phyloP scores from a whole-genome alignment of 2,329 filamentous ascomycete genomes.

The Helotiales sp. region DNA sequence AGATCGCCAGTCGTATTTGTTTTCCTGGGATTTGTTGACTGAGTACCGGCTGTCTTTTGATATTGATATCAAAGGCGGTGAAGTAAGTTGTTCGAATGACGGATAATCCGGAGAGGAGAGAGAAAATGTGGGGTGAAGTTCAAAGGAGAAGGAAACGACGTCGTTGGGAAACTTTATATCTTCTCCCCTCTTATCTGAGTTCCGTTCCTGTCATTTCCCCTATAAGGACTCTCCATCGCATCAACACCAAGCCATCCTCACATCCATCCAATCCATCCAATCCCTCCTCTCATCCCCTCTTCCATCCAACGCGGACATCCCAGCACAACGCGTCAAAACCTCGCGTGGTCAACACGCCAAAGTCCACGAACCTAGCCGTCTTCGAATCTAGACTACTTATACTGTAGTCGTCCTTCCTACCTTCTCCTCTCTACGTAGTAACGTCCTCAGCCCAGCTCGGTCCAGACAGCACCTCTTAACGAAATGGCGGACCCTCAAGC shows the following conservation, averaged over 20 bases:
- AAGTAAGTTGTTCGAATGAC: background rate
- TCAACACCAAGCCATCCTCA: background rate
- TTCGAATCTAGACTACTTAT: background rate
- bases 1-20: no score
- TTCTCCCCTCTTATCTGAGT: background rate
- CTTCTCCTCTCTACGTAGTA: no score
- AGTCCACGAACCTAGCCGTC: background rate
- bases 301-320: background rate
- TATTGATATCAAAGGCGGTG: conserved; percentile 3
- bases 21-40: no score
- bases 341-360: conserved; percentile 3
- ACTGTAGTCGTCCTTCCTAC: no score
- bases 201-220: background rate
- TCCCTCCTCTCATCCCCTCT: background rate
- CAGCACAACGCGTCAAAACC: conserved; percentile 11
- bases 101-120: background rate
- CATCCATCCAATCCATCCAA: background rate
- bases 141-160: background rate
- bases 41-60: background rate
- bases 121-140: background rate
- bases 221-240: background rate
- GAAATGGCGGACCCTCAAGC: conserved; percentile 15
- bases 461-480: background rate
- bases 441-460: background rate
- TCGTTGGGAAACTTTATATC: conserved; percentile 2